Conservation (phyloP, 2,329 filamentous ascomycete genomes). For the Leptographium radiaticola region DNA sequence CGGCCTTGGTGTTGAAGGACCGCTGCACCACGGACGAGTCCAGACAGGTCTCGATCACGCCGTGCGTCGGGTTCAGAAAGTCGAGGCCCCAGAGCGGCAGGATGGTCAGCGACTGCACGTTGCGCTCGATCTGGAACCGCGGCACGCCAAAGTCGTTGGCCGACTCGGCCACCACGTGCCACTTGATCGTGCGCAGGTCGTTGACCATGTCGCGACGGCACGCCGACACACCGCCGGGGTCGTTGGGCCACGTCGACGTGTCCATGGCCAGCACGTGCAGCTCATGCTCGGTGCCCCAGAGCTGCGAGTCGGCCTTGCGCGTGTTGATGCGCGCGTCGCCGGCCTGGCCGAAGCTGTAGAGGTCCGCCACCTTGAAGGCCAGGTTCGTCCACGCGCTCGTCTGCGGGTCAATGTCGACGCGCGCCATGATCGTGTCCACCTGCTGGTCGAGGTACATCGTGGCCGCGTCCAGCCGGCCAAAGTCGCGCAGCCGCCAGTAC, state of each 20-base stretch:
- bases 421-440: constrained; percentile 19
- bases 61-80: constrained; percentile 36
- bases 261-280: constrained; percentile 32
- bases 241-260: constrained; percentile 35
- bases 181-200: constrained; percentile 36
- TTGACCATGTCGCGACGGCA: constrained; percentile 42
- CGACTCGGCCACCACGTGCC: constrained; percentile 40
- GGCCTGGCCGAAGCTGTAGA: constrained; percentile 23
- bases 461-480: constrained; percentile 23
- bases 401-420: constrained; percentile 19
- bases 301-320: constrained; percentile 18
- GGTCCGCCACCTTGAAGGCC: constrained; percentile 22
- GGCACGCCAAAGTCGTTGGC: constrained; percentile 42
- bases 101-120: constrained; percentile 39
- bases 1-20: constrained; percentile 20
- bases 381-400: constrained; percentile 20
- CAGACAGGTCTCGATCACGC: constrained; percentile 38
- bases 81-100: constrained; percentile 42
- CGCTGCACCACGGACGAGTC: constrained; percentile 33
- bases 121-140: constrained; percentile 40
- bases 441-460: constrained; percentile 26
- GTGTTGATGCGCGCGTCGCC: constrained; percentile 23
- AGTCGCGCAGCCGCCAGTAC: constrained; percentile 26
- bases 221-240: constrained; percentile 40
- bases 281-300: constrained; percentile 26